These are phyloP conservation scores for Acacia acuminata DNA, from an alignment of 306 rosid genomes.

Conservation along the genomic window DNA sequence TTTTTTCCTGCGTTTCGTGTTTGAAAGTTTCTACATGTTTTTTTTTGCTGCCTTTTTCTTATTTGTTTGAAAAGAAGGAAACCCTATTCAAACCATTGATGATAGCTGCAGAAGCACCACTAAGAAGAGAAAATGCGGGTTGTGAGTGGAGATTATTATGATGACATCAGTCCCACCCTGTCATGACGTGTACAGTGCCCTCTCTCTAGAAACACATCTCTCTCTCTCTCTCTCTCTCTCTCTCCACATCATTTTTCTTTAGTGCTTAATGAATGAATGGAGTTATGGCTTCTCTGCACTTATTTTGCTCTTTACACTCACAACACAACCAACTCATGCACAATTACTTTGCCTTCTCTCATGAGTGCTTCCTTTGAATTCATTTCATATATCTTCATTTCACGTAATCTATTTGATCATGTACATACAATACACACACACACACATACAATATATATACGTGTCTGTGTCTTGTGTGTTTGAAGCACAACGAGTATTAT, in stretches of 20 bases:
- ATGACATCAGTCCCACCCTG: constrained; percentile 93
- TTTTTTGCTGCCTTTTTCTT: neutral
- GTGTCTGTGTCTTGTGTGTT: no score
- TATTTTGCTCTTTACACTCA: constrained; percentile 43
- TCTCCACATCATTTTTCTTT: constrained; percentile 20
- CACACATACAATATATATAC: no score
- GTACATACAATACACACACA: neutral
- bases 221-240: neutral
- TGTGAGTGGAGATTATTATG: constrained; percentile 56
- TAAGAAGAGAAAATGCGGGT: constrained; percentile 36
- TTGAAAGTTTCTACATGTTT: neutral
- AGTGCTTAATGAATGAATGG: constrained; percentile 13
- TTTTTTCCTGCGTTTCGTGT: neutral
- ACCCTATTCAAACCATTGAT: constrained; percentile 82
- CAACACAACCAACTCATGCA: constrained; percentile 30
- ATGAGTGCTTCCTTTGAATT: constrained; percentile 57
- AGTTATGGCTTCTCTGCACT: constrained; percentile 25
- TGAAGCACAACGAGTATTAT: neutral
- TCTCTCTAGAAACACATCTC: neutral
- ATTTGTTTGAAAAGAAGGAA: constrained; percentile 6
- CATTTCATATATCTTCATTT: neutral
- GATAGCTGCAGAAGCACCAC: constrained; percentile 78
- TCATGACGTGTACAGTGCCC: constrained; percentile 76
- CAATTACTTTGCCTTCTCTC: constrained; percentile 33
- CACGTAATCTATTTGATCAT: neutral